Evolutionary conservation across 805 yeast species (phyloP).

Genomic region (Saccharomycopsis microspora): DNA sequence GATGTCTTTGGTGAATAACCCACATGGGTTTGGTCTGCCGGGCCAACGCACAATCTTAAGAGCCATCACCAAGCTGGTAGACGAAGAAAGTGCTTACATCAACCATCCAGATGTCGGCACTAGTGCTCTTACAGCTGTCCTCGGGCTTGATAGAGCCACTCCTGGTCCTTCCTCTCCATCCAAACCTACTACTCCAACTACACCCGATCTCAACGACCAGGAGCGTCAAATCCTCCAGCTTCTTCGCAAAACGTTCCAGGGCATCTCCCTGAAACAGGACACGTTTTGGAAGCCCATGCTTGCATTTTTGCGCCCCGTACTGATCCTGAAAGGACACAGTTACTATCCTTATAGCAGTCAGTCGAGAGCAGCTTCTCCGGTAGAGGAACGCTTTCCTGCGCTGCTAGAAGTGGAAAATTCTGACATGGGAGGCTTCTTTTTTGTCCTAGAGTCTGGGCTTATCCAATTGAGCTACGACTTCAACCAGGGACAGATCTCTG

Average conservation of each 20-base stretch:
- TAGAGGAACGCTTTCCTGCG: background rate
- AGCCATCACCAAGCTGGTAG: constrained; percentile 13
- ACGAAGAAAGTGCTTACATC: constrained; percentile 5
- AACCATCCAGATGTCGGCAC: background rate
- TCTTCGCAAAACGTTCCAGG: constrained; percentile 43
- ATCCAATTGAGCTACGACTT: constrained; percentile 35
- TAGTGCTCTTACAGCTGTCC: background rate
- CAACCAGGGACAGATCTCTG: constrained; percentile 29
- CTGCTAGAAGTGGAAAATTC: constrained; percentile 12
- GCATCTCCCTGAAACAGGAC: constrained; percentile 36
- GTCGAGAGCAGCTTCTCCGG: background rate
- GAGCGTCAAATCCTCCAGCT: background rate
- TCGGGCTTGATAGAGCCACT: background rate
- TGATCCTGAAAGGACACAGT: constrained; percentile 32
- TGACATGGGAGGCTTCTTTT: constrained; percentile 31
- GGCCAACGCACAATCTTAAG: constrained; percentile 13
- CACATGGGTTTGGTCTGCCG: constrained; percentile 13
- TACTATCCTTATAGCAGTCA: constrained; percentile 21
- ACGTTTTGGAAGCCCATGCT: constrained; percentile 50
- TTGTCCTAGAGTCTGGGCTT: constrained; percentile 36
- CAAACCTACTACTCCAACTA: background rate
- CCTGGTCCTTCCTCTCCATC: background rate
- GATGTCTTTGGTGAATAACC: constrained; percentile 15
- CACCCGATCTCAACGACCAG: background rate
- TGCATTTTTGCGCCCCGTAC: constrained; percentile 38